phyloP scores from a whole-genome alignment of 805 yeast genomes.

The Candida morakotiae region DNA sequence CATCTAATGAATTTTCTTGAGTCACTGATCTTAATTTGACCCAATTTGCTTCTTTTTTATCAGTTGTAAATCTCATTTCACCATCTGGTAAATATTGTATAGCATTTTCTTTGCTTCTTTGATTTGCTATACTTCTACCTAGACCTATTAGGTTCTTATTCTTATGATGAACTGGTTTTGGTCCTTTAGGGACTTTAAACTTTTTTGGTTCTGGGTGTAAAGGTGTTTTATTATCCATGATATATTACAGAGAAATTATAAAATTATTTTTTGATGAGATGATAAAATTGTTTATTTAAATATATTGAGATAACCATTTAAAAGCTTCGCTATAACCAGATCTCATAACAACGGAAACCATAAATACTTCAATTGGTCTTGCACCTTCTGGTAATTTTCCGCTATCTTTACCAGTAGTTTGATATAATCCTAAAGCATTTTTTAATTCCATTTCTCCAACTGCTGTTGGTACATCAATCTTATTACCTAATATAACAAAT shows the following conservation, averaged over 20 bases:
- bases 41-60: slow-evolving; percentile 81
- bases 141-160: slow-evolving; percentile 81
- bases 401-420: slow-evolving; percentile 76
- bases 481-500: slow-evolving; percentile 91
- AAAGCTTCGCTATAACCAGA: slow-evolving; percentile 98
- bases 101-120: slow-evolving; percentile 63
- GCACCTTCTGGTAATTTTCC: slow-evolving; percentile 66
- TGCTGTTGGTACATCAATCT: slow-evolving; percentile 91
- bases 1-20: slow-evolving; percentile 91
- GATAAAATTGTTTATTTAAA: slow-evolving; percentile 36
- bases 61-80: slow-evolving; percentile 84
- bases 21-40: slow-evolving; percentile 90
- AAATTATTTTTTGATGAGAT: neutral
- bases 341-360: slow-evolving; percentile 98
- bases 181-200: slow-evolving; percentile 89
- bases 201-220: slow-evolving; percentile 54
- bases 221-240: slow-evolving; percentile 30
- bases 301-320: slow-evolving; percentile 96
- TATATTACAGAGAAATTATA: neutral
- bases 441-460: slow-evolving; percentile 93
- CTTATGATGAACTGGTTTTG: slow-evolving; percentile 81
- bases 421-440: slow-evolving; percentile 78
- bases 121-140: slow-evolving; percentile 79
- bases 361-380: slow-evolving; percentile 93
- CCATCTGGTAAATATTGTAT: slow-evolving; percentile 78